phyloP scores from a whole-genome alignment of 306 rosid genomes.

The barrel medic (Medicago truncatula) region MtrunA17r5.0-ANR NC_053048.1:3997001-3997500 shows the following conservation, averaged over 20 bases:
- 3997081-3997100: conserved; percentile 62
- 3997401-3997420: not conserved
- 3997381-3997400: too few relatives aligned
- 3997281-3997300: too few relatives aligned
- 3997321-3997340: too few relatives aligned
- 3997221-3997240: too few relatives aligned
- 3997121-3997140: conserved; percentile 77
- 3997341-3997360: too few relatives aligned
- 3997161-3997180: conserved; percentile 85
- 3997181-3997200: not conserved
- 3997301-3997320: too few relatives aligned
- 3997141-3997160: conserved; percentile 74
- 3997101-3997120: conserved; percentile 60
- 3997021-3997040: conserved; percentile 63
- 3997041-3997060: conserved; percentile 84
- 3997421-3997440: not conserved
- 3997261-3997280: too few relatives aligned
- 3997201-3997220: too few relatives aligned
- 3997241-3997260: too few relatives aligned
- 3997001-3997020: conserved; percentile 79
- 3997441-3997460: not conserved
- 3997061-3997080: conserved; percentile 70
- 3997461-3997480: conserved; percentile 50
- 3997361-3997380: too few relatives aligned
- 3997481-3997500: conserved; percentile 49